These are phyloP conservation scores for Vicia faba DNA, from an alignment of 306 rosid species.

Conservation along the genomic window DNA sequence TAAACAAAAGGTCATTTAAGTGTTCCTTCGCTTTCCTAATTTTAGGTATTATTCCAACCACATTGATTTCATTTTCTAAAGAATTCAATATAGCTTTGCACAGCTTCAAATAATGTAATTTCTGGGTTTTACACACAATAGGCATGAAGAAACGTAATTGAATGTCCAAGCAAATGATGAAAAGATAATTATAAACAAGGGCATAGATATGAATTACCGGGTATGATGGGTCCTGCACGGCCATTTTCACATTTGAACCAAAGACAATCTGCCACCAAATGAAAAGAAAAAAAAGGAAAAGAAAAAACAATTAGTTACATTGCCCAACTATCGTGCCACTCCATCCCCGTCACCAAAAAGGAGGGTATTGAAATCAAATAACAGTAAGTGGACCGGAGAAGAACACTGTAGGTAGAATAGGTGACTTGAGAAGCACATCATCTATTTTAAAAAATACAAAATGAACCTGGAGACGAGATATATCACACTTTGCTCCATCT, in stretches of 20 bases:
- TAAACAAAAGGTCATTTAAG: slow-evolving; percentile 8
- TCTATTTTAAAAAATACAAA: slow-evolving; percentile 3
- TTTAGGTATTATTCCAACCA: slow-evolving; percentile 3
- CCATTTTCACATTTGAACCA: slow-evolving; percentile 65
- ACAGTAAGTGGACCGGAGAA: slow-evolving; percentile 8
- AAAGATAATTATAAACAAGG: slow-evolving; percentile 15
- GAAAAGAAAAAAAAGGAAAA: slow-evolving; percentile 21
- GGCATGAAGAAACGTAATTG: slow-evolving; percentile 15
- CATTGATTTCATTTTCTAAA: slow-evolving; percentile 24
- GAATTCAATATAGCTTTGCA: slow-evolving; percentile 8
- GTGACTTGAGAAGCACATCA: slow-evolving; percentile 10
- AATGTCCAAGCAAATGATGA: slow-evolving; percentile 20
- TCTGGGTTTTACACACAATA: not conserved
- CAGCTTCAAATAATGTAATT: slow-evolving; percentile 18
- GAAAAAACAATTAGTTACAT: not conserved
- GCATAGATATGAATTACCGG: slow-evolving; percentile 52
- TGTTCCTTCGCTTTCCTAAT: slow-evolving; percentile 16
- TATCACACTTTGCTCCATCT: slow-evolving; percentile 83
- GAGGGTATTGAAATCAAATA: slow-evolving; percentile 6
- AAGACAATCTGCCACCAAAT: slow-evolving; percentile 48
- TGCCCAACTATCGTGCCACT: not conserved
- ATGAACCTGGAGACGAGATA: slow-evolving; percentile 81
- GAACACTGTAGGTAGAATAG: slow-evolving; percentile 4
- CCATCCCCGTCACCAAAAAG: not conserved
- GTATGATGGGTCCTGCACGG: slow-evolving; percentile 81